Percentiles rank a stretch among this genome's conserved stretches.
Evolutionary conservation across 331 rosid species (phyloP).

Genomic region (Dryas integrifolia): DNA sequence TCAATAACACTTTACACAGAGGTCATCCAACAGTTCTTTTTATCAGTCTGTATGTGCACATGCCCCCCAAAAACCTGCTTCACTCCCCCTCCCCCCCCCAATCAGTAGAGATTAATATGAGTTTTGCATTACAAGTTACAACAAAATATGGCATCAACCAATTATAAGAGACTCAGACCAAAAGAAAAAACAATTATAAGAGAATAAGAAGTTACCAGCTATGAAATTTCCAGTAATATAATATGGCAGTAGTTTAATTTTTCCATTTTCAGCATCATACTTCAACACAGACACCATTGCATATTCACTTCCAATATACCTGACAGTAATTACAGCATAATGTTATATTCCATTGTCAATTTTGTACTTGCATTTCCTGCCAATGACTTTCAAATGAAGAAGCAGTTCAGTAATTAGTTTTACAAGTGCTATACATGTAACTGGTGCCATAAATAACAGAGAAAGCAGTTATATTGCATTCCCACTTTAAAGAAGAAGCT

Average conservation of each 20-base stretch:
- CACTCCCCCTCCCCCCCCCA: too few species aligned
- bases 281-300: constrained; percentile 68
- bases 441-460: constrained; percentile 70
- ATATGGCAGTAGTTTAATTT: constrained; percentile 56
- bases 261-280: constrained; percentile 54
- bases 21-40: too few species aligned
- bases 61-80: too few species aligned
- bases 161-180: constrained; percentile 1
- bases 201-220: constrained; percentile 49
- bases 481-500: constrained; percentile 78
- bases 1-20: too few species aligned
- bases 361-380: constrained; percentile 5
- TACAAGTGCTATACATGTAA: constrained; percentile 62
- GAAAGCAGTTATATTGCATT: constrained; percentile 83
- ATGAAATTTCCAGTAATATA: constrained; percentile 64
- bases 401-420: constrained; percentile 23
- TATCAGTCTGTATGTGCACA: too few species aligned
- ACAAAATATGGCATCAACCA: constrained; percentile 22
- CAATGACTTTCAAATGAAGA: constrained; percentile 21
- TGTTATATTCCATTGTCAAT: constrained; percentile 19
- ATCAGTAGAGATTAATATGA: background rate
- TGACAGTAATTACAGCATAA: constrained; percentile 41
- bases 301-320: constrained; percentile 81
- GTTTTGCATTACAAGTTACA: background rate
- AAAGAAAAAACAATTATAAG: constrained; percentile 3